These are phyloP conservation scores for Pythium volutum DNA, from an alignment of 352 stramenopile genomes.

Conservation along the genomic window DNA sequence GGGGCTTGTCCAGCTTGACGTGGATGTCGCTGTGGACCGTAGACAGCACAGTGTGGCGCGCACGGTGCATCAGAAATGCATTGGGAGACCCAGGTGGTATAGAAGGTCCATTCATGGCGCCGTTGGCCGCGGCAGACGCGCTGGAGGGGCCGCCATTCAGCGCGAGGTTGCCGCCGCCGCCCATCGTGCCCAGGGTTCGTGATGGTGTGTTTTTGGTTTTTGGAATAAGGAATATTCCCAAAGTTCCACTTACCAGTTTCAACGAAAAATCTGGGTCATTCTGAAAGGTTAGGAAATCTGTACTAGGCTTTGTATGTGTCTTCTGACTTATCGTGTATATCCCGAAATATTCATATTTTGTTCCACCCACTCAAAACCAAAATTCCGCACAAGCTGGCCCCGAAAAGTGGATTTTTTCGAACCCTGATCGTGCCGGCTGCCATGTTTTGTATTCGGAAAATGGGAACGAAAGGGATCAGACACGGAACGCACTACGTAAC, in stretches of 20 bases:
- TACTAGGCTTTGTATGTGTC: no score
- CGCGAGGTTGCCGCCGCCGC: background rate
- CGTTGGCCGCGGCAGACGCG: background rate
- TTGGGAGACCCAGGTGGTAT: background rate
- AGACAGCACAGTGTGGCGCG: conserved; percentile 21
- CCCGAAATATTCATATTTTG: no score
- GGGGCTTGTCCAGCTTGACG: conserved; percentile 54
- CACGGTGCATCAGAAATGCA: background rate
- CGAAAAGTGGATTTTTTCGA: no score
- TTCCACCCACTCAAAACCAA: no score
- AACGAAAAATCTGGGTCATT: no score
- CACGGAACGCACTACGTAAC: background rate
- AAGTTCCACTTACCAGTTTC: no score
- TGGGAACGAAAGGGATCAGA: background rate
- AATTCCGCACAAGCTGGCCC: no score
- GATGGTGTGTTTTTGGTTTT: no score
- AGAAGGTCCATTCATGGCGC: background rate
- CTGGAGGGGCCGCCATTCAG: background rate
- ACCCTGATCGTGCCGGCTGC: background rate
- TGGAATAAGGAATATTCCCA: no score
- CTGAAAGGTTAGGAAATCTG: no score
- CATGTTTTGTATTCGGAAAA: background rate
- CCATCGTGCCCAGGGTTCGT: no score
- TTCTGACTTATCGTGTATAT: no score
- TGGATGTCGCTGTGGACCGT: conserved; percentile 46